Percentiles rank a stretch among this genome's conserved stretches.
Conservation (phyloP, 164 flowering plant genomes). For the Stephania cephalantha region DNA sequence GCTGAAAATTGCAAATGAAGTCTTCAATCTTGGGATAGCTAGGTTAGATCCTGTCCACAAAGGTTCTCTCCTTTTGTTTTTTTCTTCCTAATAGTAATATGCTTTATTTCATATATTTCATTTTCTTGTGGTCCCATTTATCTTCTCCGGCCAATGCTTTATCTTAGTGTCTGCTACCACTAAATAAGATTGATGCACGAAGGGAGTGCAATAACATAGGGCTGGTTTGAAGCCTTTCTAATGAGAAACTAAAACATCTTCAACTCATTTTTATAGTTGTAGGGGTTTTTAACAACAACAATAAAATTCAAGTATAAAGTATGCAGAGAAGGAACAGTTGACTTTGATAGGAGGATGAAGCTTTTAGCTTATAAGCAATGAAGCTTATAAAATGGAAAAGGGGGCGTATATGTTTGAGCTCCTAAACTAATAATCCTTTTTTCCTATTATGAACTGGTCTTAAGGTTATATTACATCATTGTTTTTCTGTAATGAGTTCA, state of each 20-base stretch:
- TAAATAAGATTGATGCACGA: too few species aligned
- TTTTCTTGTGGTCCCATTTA: not conserved
- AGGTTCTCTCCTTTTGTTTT: not conserved
- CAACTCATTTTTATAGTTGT: not conserved
- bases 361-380: too few species aligned
- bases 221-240: not conserved
- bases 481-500: too few species aligned
- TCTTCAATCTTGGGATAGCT: conserved; percentile 65
- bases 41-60: conserved; percentile 34
- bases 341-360: not conserved
- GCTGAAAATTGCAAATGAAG: conserved; percentile 55
- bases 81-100: not conserved
- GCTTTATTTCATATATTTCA: not conserved
- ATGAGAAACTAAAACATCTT: not conserved
- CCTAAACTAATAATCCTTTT: too few species aligned
- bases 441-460: too few species aligned
- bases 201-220: not conserved
- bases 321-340: not conserved
- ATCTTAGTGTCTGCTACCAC: too few species aligned
- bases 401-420: too few species aligned
- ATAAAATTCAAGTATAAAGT: not conserved
- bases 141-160: not conserved
- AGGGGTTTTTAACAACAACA: not conserved
- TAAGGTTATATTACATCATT: too few species aligned
- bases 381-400: too few species aligned